Base-by-base conservation (phyloP, 164 flowering plant species). In the Aristolochia contorta region DNA sequence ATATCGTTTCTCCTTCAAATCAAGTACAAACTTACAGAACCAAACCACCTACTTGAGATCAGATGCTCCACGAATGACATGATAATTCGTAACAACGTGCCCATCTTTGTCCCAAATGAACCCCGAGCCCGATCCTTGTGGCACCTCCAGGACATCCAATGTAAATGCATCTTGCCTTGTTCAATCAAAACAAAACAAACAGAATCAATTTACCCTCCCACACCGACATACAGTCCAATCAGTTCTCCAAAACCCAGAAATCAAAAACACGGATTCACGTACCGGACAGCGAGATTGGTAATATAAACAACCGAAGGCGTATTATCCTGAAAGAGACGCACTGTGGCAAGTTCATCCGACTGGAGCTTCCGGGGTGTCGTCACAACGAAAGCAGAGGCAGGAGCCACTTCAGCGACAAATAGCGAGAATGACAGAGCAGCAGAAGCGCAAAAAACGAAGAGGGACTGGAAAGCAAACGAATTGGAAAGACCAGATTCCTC, bases 271-370 rank as follows among this genome's bases (percentile, higher is more conserved):
- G n/a, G 12, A 33, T 0, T 52, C 18, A 18, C 41, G 13, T 64
- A 85, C 98, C 78, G 83, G 65, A 74, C 84, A 37, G 96, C 98
- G 5, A 92, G 94, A 66, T 92, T 92, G 63, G 98, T 92, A 64
- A 92, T 92, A 73, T 87, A 89, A 45, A 92, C 97, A 60, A 92
- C 96, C n/a, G 98, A 92, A 10, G 96, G 98, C 25, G 96, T 92
- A 63, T 92, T 92, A 74, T 86, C 89, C 74, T 84, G 91, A 57
- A 92, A 92, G 6, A 92, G 81, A 4, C 86, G 84, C 61, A 92
- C 97, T 8, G 98, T 92, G 56, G 98, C 91, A 46, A 89, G 88
- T 82, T 92, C 97, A 66, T 92, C 98, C 21, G 87, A 32, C 85
- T 92, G 98, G 72, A 92, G 73, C 63, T 86, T 92, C 67, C 89